Evolutionary conservation across 2,329 filamentous ascomycete species (phyloP).

Genomic region (Phyllosticta ampelicida): DNA sequence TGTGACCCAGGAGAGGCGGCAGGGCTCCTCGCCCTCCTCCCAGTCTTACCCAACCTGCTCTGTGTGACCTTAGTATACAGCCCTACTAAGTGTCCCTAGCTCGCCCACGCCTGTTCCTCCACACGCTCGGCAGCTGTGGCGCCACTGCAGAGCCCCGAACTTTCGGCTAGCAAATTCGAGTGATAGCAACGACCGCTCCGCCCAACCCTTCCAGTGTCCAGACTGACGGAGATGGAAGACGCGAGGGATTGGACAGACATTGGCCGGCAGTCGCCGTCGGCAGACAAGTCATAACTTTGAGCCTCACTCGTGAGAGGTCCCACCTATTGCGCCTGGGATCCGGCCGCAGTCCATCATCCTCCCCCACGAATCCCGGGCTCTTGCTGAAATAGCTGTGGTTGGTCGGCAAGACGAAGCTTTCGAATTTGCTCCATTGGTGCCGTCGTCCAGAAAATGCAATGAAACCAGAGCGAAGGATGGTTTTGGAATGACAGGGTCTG

Average conservation of each 20-base stretch:
- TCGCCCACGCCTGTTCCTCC: background rate
- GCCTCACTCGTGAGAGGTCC: slow-evolving; percentile 32
- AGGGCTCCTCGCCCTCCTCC: slow-evolving; percentile 10
- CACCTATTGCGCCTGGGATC: slow-evolving; percentile 14
- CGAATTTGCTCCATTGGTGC: background rate
- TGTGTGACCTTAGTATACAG: background rate
- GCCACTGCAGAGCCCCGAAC: background rate
- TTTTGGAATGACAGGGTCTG: background rate
- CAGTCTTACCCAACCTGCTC: slow-evolving; percentile 8
- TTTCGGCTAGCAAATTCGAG: background rate
- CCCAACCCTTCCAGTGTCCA: background rate
- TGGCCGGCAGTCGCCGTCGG: background rate
- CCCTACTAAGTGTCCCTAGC: background rate
- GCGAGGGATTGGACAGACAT: background rate
- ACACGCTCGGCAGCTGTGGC: background rate
- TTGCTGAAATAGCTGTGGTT: slow-evolving; percentile 11
- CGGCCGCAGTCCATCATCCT: slow-evolving; percentile 10
- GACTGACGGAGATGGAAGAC: background rate
- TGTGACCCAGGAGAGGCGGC: slow-evolving; percentile 4
- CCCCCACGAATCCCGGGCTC: slow-evolving; percentile 6
- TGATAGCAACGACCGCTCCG: background rate
- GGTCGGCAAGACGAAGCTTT: slow-evolving; percentile 6
- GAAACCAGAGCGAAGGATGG: background rate
- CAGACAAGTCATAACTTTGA: slow-evolving; percentile 32
- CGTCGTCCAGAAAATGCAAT: slow-evolving; percentile 2